Conservation (phyloP, 345 rosid species). For the Lepidium aucheri region DNA sequence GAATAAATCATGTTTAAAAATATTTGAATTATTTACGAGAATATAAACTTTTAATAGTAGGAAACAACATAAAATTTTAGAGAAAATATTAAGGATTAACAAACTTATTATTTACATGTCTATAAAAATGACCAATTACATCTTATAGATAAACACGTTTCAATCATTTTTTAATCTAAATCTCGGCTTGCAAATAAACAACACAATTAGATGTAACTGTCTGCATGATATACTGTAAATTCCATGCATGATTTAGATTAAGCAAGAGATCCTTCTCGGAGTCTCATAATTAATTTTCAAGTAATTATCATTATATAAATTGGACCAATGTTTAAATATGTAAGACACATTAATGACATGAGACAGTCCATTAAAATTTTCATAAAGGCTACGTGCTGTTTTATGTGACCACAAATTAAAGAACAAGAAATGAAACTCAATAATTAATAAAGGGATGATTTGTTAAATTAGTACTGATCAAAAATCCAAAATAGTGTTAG, state of each 20-base stretch:
- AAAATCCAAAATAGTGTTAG: background rate
- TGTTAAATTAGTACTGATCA: background rate
- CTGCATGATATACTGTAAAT: background rate
- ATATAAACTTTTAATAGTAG: background rate
- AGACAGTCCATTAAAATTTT: constrained; percentile 1
- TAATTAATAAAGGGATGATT: background rate
- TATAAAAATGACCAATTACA: background rate
- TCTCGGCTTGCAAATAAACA: background rate
- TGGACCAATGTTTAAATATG: constrained; percentile 4
- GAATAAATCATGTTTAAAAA: background rate
- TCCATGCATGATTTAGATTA: background rate
- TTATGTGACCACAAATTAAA: constrained; percentile 11
- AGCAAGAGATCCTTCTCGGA: background rate
- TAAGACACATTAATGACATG: constrained; percentile 9
- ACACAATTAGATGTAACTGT: background rate
- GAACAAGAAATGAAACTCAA: background rate
- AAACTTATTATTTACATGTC: background rate
- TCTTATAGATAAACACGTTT: background rate
- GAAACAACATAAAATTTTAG: background rate
- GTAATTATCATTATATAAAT: background rate
- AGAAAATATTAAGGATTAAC: background rate
- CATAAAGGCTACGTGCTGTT: constrained; percentile 1
- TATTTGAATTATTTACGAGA: background rate
- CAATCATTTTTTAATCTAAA: background rate
- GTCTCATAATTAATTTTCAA: background rate